Percentiles rank a stretch among this genome's conserved stretches.
phyloP scores from a whole-genome alignment of 2,329 filamentous ascomycete genomes.

The Camptophora hylomeconis region DNA sequence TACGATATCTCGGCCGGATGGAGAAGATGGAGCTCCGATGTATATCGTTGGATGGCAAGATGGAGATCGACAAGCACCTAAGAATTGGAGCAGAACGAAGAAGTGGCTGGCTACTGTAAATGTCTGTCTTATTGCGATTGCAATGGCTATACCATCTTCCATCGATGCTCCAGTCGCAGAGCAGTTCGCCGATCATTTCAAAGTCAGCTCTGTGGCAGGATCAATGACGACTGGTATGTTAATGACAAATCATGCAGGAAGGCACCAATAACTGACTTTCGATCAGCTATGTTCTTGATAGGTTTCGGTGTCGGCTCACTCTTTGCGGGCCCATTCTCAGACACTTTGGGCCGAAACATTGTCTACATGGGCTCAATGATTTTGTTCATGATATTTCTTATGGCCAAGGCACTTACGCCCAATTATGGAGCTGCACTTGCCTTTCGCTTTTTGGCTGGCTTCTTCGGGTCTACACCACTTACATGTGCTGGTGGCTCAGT shows the following conservation, averaged over 20 bases:
- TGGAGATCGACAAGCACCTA: no score
- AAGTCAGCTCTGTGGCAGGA: no score
- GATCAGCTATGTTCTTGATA: constrained; percentile 35
- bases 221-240: no score
- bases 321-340: constrained; percentile 36
- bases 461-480: constrained; percentile 24
- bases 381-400: constrained; percentile 37
- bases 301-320: constrained; percentile 37
- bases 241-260: no score
- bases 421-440: constrained; percentile 34
- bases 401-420: constrained; percentile 34
- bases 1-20: no score
- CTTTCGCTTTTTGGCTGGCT: constrained; percentile 39
- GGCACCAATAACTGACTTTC: no score
- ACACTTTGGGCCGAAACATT: constrained; percentile 36
- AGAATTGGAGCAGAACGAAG: no score
- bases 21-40: no score
- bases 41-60: no score
- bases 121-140: no score
- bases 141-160: no score
- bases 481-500: constrained; percentile 33
- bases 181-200: constrained; percentile 69
- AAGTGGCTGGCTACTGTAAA: no score
- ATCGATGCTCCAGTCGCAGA: constrained; percentile 71
- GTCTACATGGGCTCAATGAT: constrained; percentile 36